Percentiles rank a stretch among this genome's conserved stretches.
phyloP scores from a whole-genome alignment of 257 asterid genomes.

The Plantago ovata region DNA sequence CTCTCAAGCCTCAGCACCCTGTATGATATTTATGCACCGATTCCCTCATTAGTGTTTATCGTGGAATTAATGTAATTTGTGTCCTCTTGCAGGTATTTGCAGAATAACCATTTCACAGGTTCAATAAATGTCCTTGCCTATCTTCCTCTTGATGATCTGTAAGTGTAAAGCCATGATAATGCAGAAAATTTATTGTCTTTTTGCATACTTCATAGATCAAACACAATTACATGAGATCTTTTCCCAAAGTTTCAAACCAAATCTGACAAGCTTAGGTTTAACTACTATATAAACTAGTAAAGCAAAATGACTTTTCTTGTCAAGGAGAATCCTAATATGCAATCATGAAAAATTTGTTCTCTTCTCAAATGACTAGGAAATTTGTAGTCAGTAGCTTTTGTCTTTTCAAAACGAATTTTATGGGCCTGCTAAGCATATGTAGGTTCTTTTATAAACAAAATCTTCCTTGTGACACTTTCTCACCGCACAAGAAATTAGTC shows the following conservation, averaged over 20 bases:
- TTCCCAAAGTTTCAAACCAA: no score
- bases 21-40: conserved; percentile 30
- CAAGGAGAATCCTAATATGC: background rate
- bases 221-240: no score
- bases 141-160: conserved; percentile 55
- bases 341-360: background rate
- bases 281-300: background rate
- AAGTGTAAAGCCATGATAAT: conserved; percentile 23
- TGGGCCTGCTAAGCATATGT: no score
- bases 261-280: no score
- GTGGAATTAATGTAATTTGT: conserved; percentile 22
- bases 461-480: no score
- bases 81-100: conserved; percentile 39
- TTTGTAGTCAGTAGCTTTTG: no score
- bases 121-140: conserved; percentile 46
- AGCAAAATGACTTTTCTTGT: background rate
- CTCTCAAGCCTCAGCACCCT: conserved; percentile 38
- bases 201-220: no score
- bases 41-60: conserved; percentile 3
- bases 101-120: conserved; percentile 58
- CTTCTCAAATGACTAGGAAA: background rate
- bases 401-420: no score
- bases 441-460: no score
- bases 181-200: no score
- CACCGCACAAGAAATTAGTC: no score